phyloP scores from a whole-genome alignment of 768 basidiomycete genomes.

The Saitozyma sp. region DNA sequence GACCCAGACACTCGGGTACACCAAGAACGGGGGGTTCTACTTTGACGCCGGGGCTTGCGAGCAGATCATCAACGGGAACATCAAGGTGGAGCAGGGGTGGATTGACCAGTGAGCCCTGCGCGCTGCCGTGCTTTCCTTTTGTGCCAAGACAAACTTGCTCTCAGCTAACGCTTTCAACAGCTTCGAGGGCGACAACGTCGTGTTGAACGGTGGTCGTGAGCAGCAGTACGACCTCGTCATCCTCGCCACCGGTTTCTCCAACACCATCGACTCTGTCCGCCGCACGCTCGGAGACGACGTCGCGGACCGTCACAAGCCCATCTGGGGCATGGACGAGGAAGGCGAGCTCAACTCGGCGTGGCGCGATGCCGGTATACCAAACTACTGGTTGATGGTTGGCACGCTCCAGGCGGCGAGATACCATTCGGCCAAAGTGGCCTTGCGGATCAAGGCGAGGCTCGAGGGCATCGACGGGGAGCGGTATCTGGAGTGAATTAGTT shows the following conservation, averaged over 20 bases:
- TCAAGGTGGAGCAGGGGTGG: conserved; percentile 30
- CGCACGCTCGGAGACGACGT: conserved; percentile 24
- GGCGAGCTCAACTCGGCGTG: conserved; percentile 29
- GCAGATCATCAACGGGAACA: not conserved
- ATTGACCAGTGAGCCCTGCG: conserved; percentile 9
- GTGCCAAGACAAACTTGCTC: not conserved
- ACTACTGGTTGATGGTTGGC: conserved; percentile 31
- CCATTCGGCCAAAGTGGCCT: conserved; percentile 23
- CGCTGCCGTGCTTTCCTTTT: not conserved
- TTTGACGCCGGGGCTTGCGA: too few species aligned
- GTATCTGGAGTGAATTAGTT: too few species aligned
- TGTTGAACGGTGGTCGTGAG: conserved; percentile 22
- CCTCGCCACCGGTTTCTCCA: conserved; percentile 34
- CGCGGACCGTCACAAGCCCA: conserved; percentile 14
- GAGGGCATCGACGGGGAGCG: conserved; percentile 10
- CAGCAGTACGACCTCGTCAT: conserved; percentile 30
- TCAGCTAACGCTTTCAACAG: not conserved
- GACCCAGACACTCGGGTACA: too few species aligned
- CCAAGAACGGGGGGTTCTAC: too few species aligned
- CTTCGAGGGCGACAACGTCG: conserved; percentile 27
- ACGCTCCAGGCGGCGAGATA: conserved; percentile 20
- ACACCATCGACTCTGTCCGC: conserved; percentile 31
- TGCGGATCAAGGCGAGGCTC: conserved; percentile 25
- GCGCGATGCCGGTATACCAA: conserved; percentile 15
- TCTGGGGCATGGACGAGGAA: conserved; percentile 37